Evolutionary conservation across 179 eudicot genomes (phyloP), one percentile per base, ranked within the genome.

Genomic region (Beta lomatogona): DNA sequence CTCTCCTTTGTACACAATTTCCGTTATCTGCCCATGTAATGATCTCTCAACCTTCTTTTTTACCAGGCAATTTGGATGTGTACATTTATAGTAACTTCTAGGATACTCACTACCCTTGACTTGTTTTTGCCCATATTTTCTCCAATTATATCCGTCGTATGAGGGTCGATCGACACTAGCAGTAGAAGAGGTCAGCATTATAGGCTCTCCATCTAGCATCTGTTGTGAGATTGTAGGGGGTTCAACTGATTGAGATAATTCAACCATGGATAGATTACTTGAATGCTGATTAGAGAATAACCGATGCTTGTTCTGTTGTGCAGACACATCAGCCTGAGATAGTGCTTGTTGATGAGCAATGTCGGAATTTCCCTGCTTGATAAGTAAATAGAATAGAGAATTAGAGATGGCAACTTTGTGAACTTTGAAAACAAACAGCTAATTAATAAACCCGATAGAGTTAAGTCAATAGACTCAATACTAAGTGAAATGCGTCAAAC

Each of bases 121-220:
- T 82, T 92, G 94, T 83, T 92, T 93, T 76, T 93, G 97, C 41
- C 98, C 98, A 57, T 93, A 93, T 86, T 93, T 93, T 73, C 97
- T 86, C 97, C 98, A 93, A 69, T 88, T 93, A 83, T 92, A 88
- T n/a, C 94, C 94, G 75, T 90, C 97, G 63, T 88, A 88, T 64
- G 97, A 87, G 69, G 89, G 82, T 31, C 88, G 89, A 74, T 94
- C 92, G 12, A 22, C 75, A n/a, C 45, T 82, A 59, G 80, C 85
- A 70, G 88, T 68, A 50, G 88, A 81, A 57, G 79, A 70, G 64
- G 86, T 48, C 66, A 48, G 66, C 60, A 80, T 71, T 80, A 75
- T 84, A 60, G 80, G 82, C 48, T 88, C 90, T 60, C 86, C 91
- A 28, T 82, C 88, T 41, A 53, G 45, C 55, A 75, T 86, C 45